These are phyloP conservation scores for Ceratocystiopsis minuta DNA, from an alignment of 2,329 filamentous ascomycete species.

Conservation along the genomic window DNA sequence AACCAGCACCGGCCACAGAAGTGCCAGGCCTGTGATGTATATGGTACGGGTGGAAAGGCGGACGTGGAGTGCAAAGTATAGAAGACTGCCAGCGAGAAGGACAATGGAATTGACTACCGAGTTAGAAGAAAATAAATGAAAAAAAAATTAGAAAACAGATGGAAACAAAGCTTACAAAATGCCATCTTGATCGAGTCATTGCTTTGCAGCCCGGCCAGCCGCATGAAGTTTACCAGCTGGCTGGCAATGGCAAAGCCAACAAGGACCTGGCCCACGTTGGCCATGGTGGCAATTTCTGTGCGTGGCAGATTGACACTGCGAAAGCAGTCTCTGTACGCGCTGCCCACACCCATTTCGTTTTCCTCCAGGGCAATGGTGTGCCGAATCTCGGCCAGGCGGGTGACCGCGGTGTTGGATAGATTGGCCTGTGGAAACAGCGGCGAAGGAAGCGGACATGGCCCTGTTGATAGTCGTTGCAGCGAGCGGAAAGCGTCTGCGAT, in stretches of 20 bases:
- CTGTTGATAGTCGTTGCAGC: constrained; percentile 2
- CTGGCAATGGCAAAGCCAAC: constrained; percentile 20
- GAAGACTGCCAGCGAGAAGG: constrained; percentile 21
- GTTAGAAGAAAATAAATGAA: not conserved
- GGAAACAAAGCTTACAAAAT: constrained; percentile 6
- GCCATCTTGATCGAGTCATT: constrained; percentile 21
- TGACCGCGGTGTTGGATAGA: constrained; percentile 8
- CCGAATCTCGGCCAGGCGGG: constrained; percentile 30
- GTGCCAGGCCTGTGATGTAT: constrained; percentile 18
- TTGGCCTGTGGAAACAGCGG: constrained; percentile 11
- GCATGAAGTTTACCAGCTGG: constrained; percentile 12
- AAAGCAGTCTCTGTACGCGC: constrained; percentile 32
- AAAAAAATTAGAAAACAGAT: not conserved
- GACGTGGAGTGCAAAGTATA: constrained; percentile 23
- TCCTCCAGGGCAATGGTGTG: constrained; percentile 39
- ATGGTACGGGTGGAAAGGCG: constrained; percentile 26
- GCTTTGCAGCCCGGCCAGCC: constrained; percentile 17
- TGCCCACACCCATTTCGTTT: constrained; percentile 25
- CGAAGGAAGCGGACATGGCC: not conserved
- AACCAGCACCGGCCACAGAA: constrained; percentile 19
- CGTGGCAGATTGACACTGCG: constrained; percentile 29
- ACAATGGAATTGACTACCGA: constrained; percentile 7
- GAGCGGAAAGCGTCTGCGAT: constrained; percentile 2
- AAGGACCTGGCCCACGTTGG: constrained; percentile 13
- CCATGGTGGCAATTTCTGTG: constrained; percentile 31